A percentile compares a stretch with the other conserved stretches of the same genome.
phyloP scores from a whole-genome alignment of 176 grass and related monocot species.

The Hyparrhenia diplandra region DNA sequence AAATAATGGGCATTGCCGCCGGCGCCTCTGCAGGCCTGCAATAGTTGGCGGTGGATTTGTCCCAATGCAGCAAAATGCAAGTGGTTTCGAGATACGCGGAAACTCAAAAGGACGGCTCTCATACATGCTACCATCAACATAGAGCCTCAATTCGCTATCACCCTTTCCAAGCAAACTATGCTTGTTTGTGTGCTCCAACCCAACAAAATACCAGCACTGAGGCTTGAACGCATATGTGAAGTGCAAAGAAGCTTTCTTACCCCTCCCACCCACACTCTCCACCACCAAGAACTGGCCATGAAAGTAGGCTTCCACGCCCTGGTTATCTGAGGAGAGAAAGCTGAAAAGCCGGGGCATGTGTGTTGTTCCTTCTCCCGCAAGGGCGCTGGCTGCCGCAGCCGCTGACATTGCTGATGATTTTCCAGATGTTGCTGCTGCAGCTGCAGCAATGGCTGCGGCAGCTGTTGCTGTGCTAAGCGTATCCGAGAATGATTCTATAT shows the following conservation, averaged over 20 bases:
- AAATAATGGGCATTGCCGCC: slow-evolving; percentile 86
- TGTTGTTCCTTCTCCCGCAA: slow-evolving; percentile 92
- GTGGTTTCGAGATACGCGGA: slow-evolving; percentile 86
- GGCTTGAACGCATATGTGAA: slow-evolving; percentile 96
- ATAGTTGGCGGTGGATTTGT: slow-evolving; percentile 97
- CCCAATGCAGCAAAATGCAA: slow-evolving; percentile 90
- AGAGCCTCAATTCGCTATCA: slow-evolving; percentile 88
- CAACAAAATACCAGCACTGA: slow-evolving; percentile 88
- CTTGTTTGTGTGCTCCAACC: slow-evolving; percentile 83
- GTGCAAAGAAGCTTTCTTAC: slow-evolving; percentile 92
- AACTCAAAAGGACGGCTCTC: slow-evolving; percentile 92
- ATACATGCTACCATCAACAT: slow-evolving; percentile 75
- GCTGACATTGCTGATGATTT: slow-evolving; percentile 97
- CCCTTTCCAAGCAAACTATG: slow-evolving; percentile 90
- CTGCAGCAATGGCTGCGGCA: slow-evolving; percentile 88
- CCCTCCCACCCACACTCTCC: slow-evolving; percentile 71
- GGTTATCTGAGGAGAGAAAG: slow-evolving; percentile 91
- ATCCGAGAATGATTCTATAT: slow-evolving; percentile 92
- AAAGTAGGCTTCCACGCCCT: slow-evolving; percentile 93
- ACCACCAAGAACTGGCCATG: slow-evolving; percentile 97
- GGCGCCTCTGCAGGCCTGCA: slow-evolving; percentile 80
- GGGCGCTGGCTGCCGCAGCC: slow-evolving; percentile 85
- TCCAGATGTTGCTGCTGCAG: slow-evolving; percentile 79
- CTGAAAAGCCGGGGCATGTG: slow-evolving; percentile 97
- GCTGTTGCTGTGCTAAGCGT: slow-evolving; percentile 93